Evolutionary conservation across 2,329 filamentous ascomycete genomes (phyloP), one percentile per base, ranked within the genome.

Genomic region (Colletotrichum sublineola): DNA sequence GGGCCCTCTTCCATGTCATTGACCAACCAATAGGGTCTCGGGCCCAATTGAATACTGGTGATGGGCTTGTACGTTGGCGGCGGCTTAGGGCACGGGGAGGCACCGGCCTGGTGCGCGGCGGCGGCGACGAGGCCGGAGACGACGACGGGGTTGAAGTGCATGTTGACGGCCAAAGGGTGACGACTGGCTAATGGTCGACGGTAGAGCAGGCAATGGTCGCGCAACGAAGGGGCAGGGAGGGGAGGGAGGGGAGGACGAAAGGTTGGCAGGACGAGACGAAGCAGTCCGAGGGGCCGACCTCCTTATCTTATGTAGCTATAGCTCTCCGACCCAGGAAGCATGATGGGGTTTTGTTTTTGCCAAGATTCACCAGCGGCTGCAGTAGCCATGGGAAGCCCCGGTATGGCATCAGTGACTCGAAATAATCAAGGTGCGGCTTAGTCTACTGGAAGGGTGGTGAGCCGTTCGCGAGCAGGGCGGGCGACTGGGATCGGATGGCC

Each of bases 11-110:
- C 87, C 89, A 93, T 90, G 76, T 89, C 84, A 76, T 90, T 84
- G 75, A 92, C 82, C 8, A 93, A 85, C 79, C 87, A 93, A 80
- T 89, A 90, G 0, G 91, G 91, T 12, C 91, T 86, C 2, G 90
- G 89, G 8, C 90, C 91, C 5, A 92, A 82, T 63, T 91, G 87
- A 71, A 92, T 85, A 73, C 83, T 83, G 73, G 80, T 83, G 76
- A 87, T 80, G 48, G 82, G 80, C 73, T 80, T 77, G 73, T 77
- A 75, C 31, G 72, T 62, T 61, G 65, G 65, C 20, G 33, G 24
- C 18, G 67, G 63, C 67, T 67, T 74, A 46, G 60, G 63, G 68
- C 36, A 66, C 12, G 73, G 65, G 24, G 61, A 55, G 46, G 73
- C 73, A 38, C 40, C 64, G 38, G 53, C 72, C 29, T 73, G 74